These are phyloP conservation scores for Neopestalotiopsis sp. DNA, from an alignment of 2,329 filamentous ascomycete genomes.

Conservation along the genomic window DNA sequence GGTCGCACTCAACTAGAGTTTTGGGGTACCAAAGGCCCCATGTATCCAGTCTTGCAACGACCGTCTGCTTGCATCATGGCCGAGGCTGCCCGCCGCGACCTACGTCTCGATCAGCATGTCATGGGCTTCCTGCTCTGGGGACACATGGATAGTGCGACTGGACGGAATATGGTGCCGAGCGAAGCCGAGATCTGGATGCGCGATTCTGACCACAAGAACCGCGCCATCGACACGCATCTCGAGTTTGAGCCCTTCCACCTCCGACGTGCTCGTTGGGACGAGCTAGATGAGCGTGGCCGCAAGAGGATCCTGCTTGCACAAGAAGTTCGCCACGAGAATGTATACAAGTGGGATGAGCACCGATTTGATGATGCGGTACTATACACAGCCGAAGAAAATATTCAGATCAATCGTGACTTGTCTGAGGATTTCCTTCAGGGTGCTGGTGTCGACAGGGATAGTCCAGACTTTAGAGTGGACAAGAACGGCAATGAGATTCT, in stretches of 20 bases:
- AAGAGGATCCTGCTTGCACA: conserved; percentile 8
- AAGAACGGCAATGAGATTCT: conserved; percentile 3
- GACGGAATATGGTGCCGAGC: conserved; percentile 55
- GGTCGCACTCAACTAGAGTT: conserved; percentile 60
- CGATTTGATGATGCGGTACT: background rate
- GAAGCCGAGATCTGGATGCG: conserved; percentile 57
- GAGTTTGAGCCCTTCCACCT: conserved; percentile 19
- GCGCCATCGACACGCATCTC: conserved; percentile 35
- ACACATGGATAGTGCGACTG: conserved; percentile 57
- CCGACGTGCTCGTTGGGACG: conserved; percentile 18
- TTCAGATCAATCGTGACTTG: background rate
- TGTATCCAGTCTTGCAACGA: conserved; percentile 48
- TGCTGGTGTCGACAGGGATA: background rate
- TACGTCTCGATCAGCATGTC: conserved; percentile 59
- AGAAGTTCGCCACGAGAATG: conserved; percentile 7
- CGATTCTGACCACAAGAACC: conserved; percentile 46
- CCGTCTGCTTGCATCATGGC: conserved; percentile 63
- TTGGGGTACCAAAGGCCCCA: conserved; percentile 52
- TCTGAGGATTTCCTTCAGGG: background rate
- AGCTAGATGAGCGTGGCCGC: background rate
- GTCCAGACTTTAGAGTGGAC: background rate
- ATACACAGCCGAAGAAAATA: background rate
- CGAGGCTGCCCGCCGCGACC: conserved; percentile 57
- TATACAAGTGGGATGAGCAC: conserved; percentile 8
- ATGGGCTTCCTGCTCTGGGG: conserved; percentile 67